Base-by-base conservation (phyloP, 768 basidiomycete genomes). In the Lactarius quietus region DNA sequence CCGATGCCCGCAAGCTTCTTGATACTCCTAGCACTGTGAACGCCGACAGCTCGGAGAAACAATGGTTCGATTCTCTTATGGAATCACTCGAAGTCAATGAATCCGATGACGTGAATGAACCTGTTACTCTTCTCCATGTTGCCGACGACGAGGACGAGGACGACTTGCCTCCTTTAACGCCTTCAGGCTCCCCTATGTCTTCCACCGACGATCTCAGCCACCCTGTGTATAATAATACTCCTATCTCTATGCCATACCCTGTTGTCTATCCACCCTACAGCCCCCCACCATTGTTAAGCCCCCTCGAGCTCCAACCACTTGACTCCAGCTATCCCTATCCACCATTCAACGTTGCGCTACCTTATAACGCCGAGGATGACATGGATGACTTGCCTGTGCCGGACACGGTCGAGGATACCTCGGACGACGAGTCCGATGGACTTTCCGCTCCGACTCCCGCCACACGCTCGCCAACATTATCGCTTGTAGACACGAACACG, bases 381-480 rank as follows among this genome's bases (percentile, higher is more conserved):
- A 71, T 83, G 68, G 88, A 88, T 70, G 87, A 88, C 72, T 80
- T 86, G 36, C 78, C 87, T 33, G 84, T 91, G 51, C 90, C 89
- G 52, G 90, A 92, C 72, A 86, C 89, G 48, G 89, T 92, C 81
- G 90, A 92, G 74, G 90, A 92, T 75, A 84, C 82, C 41, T 92
- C 90, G 53, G 91, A 92, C 77, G 90, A 92, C 78, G 91, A 92
- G 79, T 90, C 90, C 18, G 90, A 92, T 70, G 77, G 83, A 6
- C 83, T 80, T 12, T 82, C 83, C 12, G 86, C 88, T 8, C 88
- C 87, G 56, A 86, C 67, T 39, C 60, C 55, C 5, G 52, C 84
- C 55, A 80, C 82, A 69, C 80, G 80, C 68, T 88, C 88, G 48
- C 80, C 79, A 69, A 82, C 85, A 20, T 83, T 86, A 66, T 79